These are phyloP conservation scores for Chaetomium sp. DNA, from an alignment of 2,329 filamentous ascomycete genomes.

Conservation along the genomic window DNA sequence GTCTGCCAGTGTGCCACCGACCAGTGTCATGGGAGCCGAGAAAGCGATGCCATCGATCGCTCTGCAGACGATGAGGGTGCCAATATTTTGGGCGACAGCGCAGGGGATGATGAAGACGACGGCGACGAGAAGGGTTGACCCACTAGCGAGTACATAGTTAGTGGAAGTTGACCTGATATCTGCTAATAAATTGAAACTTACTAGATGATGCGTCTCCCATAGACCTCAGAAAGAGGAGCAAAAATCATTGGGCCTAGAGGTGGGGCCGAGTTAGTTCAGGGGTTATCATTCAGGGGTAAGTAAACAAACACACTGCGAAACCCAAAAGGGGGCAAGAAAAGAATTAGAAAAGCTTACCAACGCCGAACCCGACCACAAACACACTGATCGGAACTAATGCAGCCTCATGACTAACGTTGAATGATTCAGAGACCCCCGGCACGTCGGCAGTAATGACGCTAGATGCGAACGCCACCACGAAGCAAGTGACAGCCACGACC, in stretches of 20 bases:
- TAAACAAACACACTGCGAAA: background rate
- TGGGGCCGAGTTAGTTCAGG: background rate
- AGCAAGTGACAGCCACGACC: constrained; percentile 71
- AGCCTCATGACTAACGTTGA: constrained; percentile 65
- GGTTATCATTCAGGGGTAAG: background rate
- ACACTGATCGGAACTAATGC: constrained; percentile 65
- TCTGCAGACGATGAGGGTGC: constrained; percentile 68
- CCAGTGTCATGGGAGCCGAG: constrained; percentile 79
- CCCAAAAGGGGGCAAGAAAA: background rate
- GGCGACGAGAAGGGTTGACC: constrained; percentile 59
- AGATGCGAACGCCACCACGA: constrained; percentile 65
- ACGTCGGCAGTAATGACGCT: constrained; percentile 75
- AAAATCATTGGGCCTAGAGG: constrained; percentile 64
- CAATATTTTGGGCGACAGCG: constrained; percentile 68
- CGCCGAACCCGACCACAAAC: constrained; percentile 76
- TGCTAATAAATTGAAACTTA: constrained; percentile 23
- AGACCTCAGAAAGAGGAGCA: constrained; percentile 69
- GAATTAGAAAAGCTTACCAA: constrained; percentile 45
- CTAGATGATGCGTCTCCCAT: constrained; percentile 68
- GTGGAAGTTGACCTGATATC: background rate
- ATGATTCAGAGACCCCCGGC: constrained; percentile 53
- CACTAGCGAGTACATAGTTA: constrained; percentile 28
- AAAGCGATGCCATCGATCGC: constrained; percentile 78
- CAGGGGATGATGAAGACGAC: constrained; percentile 77
- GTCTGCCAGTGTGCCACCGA: constrained; percentile 76